Conservation (phyloP, 352 stramenopile genomes). For the Phytophthora crassamura region DNA sequence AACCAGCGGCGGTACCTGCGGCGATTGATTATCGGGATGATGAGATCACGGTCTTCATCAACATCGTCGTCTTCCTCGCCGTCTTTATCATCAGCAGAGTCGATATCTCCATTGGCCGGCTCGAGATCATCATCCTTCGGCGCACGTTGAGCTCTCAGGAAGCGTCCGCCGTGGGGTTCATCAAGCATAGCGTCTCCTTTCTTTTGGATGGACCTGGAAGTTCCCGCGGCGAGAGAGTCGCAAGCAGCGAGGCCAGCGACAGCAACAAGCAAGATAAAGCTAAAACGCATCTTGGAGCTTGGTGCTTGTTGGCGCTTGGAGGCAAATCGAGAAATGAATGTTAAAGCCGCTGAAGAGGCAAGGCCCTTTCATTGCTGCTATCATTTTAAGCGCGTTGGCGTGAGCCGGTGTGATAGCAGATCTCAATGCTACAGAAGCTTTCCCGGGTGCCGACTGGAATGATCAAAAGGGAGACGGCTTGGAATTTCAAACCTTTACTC, state of each 20-base stretch:
- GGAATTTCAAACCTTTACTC: constrained; percentile 2
- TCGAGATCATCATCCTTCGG: background rate
- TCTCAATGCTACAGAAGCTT: background rate
- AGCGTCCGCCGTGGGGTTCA: background rate
- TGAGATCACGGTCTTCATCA: constrained; percentile 16
- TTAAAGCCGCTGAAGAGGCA: too few relatives aligned
- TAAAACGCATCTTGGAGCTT: constrained; percentile 19
- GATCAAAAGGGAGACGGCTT: constrained; percentile 12
- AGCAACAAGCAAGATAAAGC: constrained; percentile 1
- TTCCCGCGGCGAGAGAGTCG: background rate
- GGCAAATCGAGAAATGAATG: constrained; percentile 16
- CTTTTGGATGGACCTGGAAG: background rate
- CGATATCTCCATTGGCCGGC: background rate
- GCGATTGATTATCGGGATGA: constrained; percentile 7
- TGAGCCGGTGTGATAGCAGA: too few relatives aligned
- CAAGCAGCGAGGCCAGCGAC: constrained; percentile 14
- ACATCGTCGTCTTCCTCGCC: background rate
- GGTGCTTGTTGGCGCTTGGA: background rate
- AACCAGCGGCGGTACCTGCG: constrained; percentile 17
- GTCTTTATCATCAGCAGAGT: background rate
- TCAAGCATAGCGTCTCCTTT: background rate
- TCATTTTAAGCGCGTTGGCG: too few relatives aligned
- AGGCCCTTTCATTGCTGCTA: too few relatives aligned
- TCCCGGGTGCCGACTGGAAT: background rate
- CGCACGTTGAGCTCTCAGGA: background rate